phyloP scores from a whole-genome alignment of 129 eudicot species.

The Centrapalus pauciflorus region DNA sequence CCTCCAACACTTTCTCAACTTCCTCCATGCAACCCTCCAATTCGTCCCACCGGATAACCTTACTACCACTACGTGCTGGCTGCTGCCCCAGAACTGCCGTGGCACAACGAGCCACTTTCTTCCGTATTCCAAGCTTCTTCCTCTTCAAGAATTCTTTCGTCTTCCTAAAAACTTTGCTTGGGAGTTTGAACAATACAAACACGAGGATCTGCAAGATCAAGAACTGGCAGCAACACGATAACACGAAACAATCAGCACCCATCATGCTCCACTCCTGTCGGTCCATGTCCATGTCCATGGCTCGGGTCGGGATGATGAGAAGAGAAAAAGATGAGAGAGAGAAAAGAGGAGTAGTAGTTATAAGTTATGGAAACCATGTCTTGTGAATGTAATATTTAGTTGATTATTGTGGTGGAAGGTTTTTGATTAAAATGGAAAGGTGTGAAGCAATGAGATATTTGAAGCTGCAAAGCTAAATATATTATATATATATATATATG shows the following conservation, averaged over 20 bases:
- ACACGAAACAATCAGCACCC: conserved; percentile 80
- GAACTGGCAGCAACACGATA: conserved; percentile 89
- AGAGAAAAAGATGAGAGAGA: conserved; percentile 10
- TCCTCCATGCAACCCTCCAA: conserved; percentile 53
- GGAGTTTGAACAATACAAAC: conserved; percentile 58
- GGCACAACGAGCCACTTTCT: conserved; percentile 20
- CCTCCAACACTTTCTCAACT: conserved; percentile 65
- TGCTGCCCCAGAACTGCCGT: conserved; percentile 27
- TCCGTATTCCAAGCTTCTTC: conserved; percentile 45
- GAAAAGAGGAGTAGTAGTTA: background rate
- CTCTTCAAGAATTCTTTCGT: conserved; percentile 38
- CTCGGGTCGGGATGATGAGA: background rate
- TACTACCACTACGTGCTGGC: conserved; percentile 10
- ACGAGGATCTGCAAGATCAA: conserved; percentile 60
- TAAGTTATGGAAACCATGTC: conserved; percentile 38
- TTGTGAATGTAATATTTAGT: conserved; percentile 34
- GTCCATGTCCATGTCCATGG: conserved; percentile 37
- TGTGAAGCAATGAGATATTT: conserved; percentile 63
- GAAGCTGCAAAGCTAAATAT: conserved; percentile 35
- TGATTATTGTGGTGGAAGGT: conserved; percentile 44
- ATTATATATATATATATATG: too few relatives aligned
- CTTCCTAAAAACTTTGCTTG: conserved; percentile 40
- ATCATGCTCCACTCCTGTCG: conserved; percentile 44
- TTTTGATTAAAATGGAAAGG: conserved; percentile 37
- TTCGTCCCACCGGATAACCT: conserved; percentile 26